phyloP scores from a whole-genome alignment of 129 eudicot genomes.

The Lactuca saligna region DNA sequence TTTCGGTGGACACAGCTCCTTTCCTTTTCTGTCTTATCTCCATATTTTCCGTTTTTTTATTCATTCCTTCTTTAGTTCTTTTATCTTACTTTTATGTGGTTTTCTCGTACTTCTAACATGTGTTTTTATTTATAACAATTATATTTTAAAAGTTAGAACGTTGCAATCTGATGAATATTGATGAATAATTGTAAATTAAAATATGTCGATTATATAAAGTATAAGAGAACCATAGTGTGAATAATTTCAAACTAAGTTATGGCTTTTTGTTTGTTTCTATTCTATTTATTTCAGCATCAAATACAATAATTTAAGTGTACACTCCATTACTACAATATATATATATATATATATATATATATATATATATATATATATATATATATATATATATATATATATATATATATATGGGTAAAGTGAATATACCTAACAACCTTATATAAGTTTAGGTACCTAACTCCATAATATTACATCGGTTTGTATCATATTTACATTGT shows the following conservation, averaged over 20 bases:
- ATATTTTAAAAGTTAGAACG: not conserved
- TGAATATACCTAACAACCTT: too few relatives aligned
- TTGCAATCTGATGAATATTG: not conserved
- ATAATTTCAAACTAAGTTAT: not conserved
- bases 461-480: too few relatives aligned
- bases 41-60: slow-evolving; percentile 3
- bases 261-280: not conserved
- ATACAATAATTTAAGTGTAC: not conserved
- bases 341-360: too few relatives aligned
- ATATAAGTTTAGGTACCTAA: too few relatives aligned
- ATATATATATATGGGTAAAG: too few relatives aligned
- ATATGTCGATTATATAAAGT: not conserved
- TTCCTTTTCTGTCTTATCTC: slow-evolving; percentile 34
- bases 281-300: not conserved
- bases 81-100: slow-evolving; percentile 27
- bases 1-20: slow-evolving; percentile 32
- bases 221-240: not conserved
- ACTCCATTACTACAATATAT: not conserved
- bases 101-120: slow-evolving; percentile 20
- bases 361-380: too few relatives aligned
- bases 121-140: slow-evolving; percentile 4
- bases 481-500: too few relatives aligned
- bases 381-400: too few relatives aligned
- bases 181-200: not conserved
- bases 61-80: not conserved